Evolutionary conservation across 129 eudicot species (phyloP).

Genomic region (Flaveria ramosissima): DNA sequence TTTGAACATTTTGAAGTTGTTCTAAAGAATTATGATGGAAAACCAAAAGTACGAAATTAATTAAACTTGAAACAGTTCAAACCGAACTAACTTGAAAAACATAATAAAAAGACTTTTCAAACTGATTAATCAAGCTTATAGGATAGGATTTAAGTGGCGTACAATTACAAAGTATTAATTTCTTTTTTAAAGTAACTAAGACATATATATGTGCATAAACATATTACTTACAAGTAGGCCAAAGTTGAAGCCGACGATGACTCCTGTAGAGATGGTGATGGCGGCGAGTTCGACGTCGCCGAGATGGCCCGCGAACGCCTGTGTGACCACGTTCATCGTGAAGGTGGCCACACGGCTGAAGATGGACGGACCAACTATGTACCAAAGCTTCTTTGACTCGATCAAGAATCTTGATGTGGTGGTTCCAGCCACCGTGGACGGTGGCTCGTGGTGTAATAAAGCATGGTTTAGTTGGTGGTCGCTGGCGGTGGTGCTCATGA

Average conservation of each 20-base stretch:
- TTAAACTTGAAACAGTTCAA: background rate
- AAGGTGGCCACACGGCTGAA: constrained; percentile 48
- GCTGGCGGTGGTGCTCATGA: constrained; percentile 5
- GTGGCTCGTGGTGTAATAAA: background rate
- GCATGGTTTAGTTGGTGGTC: constrained; percentile 18
- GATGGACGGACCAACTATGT: constrained; percentile 52
- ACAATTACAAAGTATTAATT: too few relatives aligned
- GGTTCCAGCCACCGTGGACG: constrained; percentile 9
- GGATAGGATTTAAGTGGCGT: background rate
- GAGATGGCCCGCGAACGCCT: constrained; percentile 62
- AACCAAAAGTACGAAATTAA: background rate
- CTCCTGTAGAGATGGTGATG: constrained; percentile 53
- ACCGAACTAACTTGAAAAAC: background rate
- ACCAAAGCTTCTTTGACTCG: constrained; percentile 61
- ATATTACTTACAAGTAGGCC: constrained; percentile 45
- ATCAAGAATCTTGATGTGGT: constrained; percentile 40
- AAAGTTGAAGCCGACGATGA: constrained; percentile 56
- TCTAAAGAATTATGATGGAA: background rate
- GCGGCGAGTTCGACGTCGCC: constrained; percentile 45
- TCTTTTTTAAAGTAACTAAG: too few relatives aligned
- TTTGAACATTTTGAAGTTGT: constrained; percentile 20
- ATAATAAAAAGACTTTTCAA: background rate
- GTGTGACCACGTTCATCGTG: constrained; percentile 57
- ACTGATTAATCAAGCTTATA: background rate
- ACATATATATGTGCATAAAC: background rate